Conservation (phyloP, 2,329 filamentous ascomycete species). For the Fusarium denticulatum region DNA sequence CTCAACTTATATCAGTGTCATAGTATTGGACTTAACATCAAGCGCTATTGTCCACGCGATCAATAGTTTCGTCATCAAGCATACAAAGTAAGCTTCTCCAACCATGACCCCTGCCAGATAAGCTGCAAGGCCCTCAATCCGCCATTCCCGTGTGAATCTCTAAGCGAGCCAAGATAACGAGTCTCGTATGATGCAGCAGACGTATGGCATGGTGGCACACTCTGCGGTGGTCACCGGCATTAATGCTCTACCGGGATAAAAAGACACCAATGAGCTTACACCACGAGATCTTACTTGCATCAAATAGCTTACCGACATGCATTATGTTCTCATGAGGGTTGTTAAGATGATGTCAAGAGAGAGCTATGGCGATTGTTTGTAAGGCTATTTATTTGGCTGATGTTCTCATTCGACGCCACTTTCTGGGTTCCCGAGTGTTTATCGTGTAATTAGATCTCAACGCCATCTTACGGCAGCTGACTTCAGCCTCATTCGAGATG, state of each 20-base stretch:
- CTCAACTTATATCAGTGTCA: not conserved
- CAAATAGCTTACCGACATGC: not conserved
- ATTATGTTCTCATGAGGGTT: not conserved
- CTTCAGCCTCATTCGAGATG: not conserved
- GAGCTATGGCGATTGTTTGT: not conserved
- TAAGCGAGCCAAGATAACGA: not conserved
- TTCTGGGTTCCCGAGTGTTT: not conserved
- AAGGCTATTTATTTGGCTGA: constrained; percentile 11
- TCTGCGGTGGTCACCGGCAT: not conserved
- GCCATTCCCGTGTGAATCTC: not conserved
- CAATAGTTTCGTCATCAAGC: constrained; percentile 7
- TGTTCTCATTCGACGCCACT: constrained; percentile 15
- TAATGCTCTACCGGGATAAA: not conserved
- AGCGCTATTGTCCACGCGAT: not conserved
- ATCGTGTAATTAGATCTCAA: not conserved
- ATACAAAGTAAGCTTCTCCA: not conserved
- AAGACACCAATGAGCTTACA: constrained; percentile 7
- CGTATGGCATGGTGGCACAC: not conserved
- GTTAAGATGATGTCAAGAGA: constrained; percentile 6
- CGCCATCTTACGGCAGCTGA: not conserved
- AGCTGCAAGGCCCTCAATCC: not conserved
- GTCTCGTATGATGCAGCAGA: not conserved
- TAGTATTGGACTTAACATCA: not conserved
- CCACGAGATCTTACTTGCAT: constrained; percentile 17
- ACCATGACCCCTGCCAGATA: not conserved